Evolutionary conservation across 441 rosid genomes (phyloP), one percentile per base, ranked within the genome.

Genomic region (Caryocar brasiliense): DNA sequence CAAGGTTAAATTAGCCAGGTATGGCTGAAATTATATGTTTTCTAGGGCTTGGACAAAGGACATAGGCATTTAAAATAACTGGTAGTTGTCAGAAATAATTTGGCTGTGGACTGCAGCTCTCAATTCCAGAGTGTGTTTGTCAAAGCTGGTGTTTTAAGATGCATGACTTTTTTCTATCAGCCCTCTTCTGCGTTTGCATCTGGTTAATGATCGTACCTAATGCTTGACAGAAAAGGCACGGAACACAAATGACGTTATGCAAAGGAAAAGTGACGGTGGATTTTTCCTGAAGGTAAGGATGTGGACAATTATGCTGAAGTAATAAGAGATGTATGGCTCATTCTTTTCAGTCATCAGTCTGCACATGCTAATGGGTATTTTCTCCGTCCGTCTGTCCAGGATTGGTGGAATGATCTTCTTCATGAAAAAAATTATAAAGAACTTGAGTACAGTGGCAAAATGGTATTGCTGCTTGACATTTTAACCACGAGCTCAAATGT

Each of bases 331-430:
- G n/a, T n/a, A n/a, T n/a, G n/a, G n/a, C n/a, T n/a, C n/a, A n/a
- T n/a, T n/a, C n/a, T n/a, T n/a, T n/a, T n/a, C n/a, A n/a, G n/a
- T n/a, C n/a, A n/a, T n/a, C n/a, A n/a, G n/a, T n/a, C n/a, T n/a
- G n/a, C n/a, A n/a, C n/a, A n/a, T n/a, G n/a, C n/a, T n/a, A n/a
- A 32, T 13, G 22, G 25, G 3, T 45, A 5, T 5, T 1, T 14
- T 2, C 21, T 11, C 6, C 12, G 43, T 39, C 29, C 65, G 18
- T 22, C 24, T 52, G 51, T 27, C 32, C 69, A 94, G 99, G 89
- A 72, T 68, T 90, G 99, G 99, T 94, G 99, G 96, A 83, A 80
- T 65, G 95, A 90, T 75, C 86, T 94, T 70, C 86, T 94, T 62
- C 75, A 56, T 41, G 80, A 78, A 59, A 77, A 76, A 64, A 83